These are phyloP conservation scores for Citrus australasica DNA, from an alignment of 345 rosid species.

Conservation along the genomic window DNA sequence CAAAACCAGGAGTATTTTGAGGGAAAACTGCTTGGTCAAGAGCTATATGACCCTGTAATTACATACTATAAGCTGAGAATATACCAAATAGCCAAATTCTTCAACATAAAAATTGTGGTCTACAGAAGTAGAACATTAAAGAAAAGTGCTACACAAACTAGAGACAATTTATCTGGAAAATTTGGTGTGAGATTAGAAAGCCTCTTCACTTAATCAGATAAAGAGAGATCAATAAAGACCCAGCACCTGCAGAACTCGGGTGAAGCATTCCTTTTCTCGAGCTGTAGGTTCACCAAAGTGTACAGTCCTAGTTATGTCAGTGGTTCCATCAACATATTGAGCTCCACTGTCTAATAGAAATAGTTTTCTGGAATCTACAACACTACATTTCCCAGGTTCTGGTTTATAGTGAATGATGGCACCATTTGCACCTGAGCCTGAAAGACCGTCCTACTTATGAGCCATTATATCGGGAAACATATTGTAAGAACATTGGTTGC, in stretches of 20 bases:
- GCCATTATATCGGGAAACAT: conserved; percentile 1
- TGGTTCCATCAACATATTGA: conserved; percentile 92
- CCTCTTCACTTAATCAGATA: not conserved
- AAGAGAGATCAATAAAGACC: conserved; percentile 8
- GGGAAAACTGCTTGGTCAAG: conserved; percentile 94
- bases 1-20: conserved; percentile 90
- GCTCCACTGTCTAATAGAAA: conserved; percentile 95
- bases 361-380: conserved; percentile 66
- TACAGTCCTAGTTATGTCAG: conserved; percentile 93
- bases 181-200: not conserved
- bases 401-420: conserved; percentile 94
- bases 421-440: conserved; percentile 97
- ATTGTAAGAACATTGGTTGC: not conserved
- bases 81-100: not conserved
- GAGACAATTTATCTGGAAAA: not conserved
- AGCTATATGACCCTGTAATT: conserved; percentile 92
- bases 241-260: conserved; percentile 79
- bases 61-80: conserved; percentile 2
- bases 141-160: not conserved
- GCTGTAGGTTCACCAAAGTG: conserved; percentile 82
- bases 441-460: conserved; percentile 18
- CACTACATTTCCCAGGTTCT: conserved; percentile 76
- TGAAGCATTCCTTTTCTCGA: conserved; percentile 87
- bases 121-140: not conserved
- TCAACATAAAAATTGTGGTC: not conserved